Base-by-base conservation (phyloP, 768 basidiomycete species). In the Mycena haematopus region DNA sequence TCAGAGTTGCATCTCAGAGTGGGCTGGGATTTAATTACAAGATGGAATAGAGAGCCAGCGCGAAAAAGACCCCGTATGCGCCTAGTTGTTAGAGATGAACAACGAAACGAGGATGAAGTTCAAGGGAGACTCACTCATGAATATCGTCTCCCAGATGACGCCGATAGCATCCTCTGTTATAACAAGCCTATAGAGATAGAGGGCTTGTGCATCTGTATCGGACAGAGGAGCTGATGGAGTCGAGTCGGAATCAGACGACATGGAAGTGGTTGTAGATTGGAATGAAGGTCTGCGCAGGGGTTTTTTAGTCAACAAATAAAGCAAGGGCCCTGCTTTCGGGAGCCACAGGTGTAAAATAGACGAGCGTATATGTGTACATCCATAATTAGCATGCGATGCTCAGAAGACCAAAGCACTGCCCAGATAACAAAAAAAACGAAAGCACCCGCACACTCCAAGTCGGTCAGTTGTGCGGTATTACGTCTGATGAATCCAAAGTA, bases 51-150 rank as follows among this genome's bases (percentile, higher is more conserved):
- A 64, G 29, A 21, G 63, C 63, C 22, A 55, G 21, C 15, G 31
- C 46, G 31, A 64, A 64, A 49, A 64, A 58, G 22, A 58, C 45
- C 1, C 62, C 57, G 27, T 63, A 63, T n/a, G 56, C 56, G 24
- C 62, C 62, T n/a, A n/a, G n/a, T n/a, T 63, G 29, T 40, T 4
- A 19, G 10, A 4, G 15, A n/a, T 51, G 15, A 56, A 17, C 21
- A 36, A 22, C 17, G 8, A 22, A n/a, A 24, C 4, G 1, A 31
- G 19, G 17, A 10, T 5, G 25, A 42, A 52, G 3, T 5, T 15
- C 24, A 4, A 8, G n/a, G 15, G 9, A 17, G 40, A 45, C 55
- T 21, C 33, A 62, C 61, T 57, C 8, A 62, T 38, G 17, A 62
- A 62, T 8, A 57, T 25, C 1, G 61, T 62, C 44, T 62, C 61